Base-by-base conservation (phyloP, 768 basidiomycete genomes). In the Collybia mongolica region DNA sequence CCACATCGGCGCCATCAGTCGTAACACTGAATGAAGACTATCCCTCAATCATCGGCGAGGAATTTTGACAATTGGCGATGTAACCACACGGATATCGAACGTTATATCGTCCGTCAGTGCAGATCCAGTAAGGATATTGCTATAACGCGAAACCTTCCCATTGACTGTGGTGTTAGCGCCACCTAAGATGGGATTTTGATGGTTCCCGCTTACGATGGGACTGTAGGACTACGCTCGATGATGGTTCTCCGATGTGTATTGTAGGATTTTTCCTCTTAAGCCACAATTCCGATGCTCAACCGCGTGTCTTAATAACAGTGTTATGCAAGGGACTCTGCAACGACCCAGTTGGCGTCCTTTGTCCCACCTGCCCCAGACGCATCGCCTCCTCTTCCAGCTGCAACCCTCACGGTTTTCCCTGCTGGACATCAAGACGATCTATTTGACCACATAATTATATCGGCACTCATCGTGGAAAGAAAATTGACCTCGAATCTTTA, bases 161-260 rank as follows among this genome's bases (percentile, higher is more conserved):
- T 48, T 19, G 17, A 39, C 43, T n/a, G 22, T 15, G 6, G 19
- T 32, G 7, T 18, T 39, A 71, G 75, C 62, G 67, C 44, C 68
- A 72, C 48, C 77, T 73, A 60, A 63, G 62, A 43, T 79, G 77
- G 76, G 58, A 60, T 18, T 65, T 71, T 39, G 60, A 56, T 15
- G 58, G 63, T 12, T 62, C 70, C n/a, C 54, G 63, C 6, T 48
- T 79, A 3, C 72, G 69, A 22, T 79, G 77, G 77, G 75, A 79
- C 51, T 77, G 75, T 55, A 69, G 72, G 0, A 63, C 65, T 2
- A 68, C 63, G 0, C 63, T 76, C 2, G 73, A 75, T 26, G 75
- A 79, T 46, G 76, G 77, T 15, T 75, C 72, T 0, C 72, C 73
- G 0, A 67, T 75, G 69, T 77, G 75, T 58, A 70, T 79, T 46